Conservation (phyloP, 2,329 filamentous ascomycete species). For the Phialophora macrospora region DNA sequence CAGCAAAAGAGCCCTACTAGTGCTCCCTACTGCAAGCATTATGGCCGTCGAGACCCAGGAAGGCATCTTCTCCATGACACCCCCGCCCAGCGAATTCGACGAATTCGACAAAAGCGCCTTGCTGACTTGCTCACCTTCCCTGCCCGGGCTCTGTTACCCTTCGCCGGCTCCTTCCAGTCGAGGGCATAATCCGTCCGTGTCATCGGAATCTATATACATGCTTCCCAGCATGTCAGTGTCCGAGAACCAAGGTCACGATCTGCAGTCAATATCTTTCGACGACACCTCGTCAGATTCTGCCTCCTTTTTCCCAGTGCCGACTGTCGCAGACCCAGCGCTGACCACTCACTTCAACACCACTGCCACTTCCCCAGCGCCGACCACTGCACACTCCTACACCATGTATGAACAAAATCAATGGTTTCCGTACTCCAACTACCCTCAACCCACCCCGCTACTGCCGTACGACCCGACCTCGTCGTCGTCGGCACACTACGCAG, state of each 20-base stretch:
- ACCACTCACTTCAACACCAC: conserved; percentile 24
- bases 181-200: conserved; percentile 32
- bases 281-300: conserved; percentile 30
- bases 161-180: conserved; percentile 38
- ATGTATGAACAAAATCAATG: conserved; percentile 37
- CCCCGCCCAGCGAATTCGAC: conserved; percentile 38
- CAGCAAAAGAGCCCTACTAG: conserved; percentile 4
- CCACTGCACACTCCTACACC: conserved; percentile 26
- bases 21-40: conserved; percentile 16
- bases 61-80: conserved; percentile 36
- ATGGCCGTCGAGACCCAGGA: conserved; percentile 34
- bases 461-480: conserved; percentile 30
- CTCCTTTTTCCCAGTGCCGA: conserved; percentile 35
- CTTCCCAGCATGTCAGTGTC: conserved; percentile 28
- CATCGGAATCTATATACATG: conserved; percentile 34
- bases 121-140: conserved; percentile 35
- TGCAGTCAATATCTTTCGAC: conserved; percentile 33
- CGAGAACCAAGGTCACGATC: conserved; percentile 29
- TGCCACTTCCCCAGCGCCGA: background rate
- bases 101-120: conserved; percentile 37
- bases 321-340: conserved; percentile 31
- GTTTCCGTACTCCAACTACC: conserved; percentile 33
- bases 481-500: conserved; percentile 18
- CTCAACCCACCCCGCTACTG: conserved; percentile 30
- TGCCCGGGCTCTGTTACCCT: conserved; percentile 36